Conservation (phyloP, 441 rosid species). For the Melastoma candidum region DNA sequence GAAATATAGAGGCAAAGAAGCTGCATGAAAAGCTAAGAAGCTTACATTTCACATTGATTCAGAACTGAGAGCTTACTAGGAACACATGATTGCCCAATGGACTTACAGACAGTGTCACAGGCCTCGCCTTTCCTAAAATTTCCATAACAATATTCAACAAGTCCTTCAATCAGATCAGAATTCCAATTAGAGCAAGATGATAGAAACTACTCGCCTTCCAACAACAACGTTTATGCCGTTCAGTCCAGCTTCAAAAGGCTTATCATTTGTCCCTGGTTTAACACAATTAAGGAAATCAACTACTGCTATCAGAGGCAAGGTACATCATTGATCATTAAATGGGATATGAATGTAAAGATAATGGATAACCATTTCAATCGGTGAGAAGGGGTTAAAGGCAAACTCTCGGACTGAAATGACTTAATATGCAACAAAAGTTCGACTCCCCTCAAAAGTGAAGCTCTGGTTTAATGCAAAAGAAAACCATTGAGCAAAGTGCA, state of each 20-base stretch:
- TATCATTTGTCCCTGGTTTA: conserved; percentile 34
- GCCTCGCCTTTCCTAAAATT: conserved; percentile 76
- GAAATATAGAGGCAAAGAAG: background rate
- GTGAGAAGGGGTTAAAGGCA: no score
- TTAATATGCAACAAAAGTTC: no score
- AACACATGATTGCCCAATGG: conserved; percentile 75
- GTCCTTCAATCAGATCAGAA: conserved; percentile 1
- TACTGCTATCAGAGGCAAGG: no score
- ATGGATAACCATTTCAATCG: no score
- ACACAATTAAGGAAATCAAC: no score
- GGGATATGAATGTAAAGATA: no score
- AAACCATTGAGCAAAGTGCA: background rate
- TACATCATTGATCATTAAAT: no score
- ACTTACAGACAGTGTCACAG: conserved; percentile 77
- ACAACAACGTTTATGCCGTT: conserved; percentile 68
- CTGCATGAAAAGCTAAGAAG: background rate
- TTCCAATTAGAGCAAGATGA: conserved; percentile 8
- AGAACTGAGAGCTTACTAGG: conserved; percentile 72
- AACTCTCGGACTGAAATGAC: no score
- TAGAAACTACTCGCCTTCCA: conserved; percentile 46
- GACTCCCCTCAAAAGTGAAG: no score
- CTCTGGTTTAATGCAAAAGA: no score
- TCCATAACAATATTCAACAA: conserved; percentile 17
- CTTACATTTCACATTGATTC: conserved; percentile 83
- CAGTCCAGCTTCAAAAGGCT: conserved; percentile 55